Evolutionary conservation across 768 basidiomycete genomes (phyloP), one percentile per base, ranked within the genome.

Genomic region (Rhodosporidiobolus sp.): DNA sequence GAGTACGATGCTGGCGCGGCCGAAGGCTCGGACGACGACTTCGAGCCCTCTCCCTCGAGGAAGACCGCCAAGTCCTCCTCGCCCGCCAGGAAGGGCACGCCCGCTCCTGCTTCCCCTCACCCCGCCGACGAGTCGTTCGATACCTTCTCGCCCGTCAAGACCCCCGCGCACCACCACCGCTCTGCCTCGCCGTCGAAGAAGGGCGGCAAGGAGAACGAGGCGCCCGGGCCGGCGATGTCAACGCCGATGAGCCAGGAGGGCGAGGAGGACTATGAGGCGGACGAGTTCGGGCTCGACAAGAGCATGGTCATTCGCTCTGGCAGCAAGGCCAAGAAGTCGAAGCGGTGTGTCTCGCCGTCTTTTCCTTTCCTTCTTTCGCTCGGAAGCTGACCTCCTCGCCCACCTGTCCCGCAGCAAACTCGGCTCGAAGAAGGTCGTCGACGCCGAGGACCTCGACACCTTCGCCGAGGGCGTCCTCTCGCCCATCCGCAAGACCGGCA

Each of bases 241-340:
- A n/a, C 11, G 46, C 30, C 48, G 46, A 20, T 6, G 2, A 20
- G 3, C 11, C 17, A 34, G 57, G 49, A 22, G n/a, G 56, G 55
- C 32, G 55, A 48, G 28, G 55, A 52, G 35, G 63, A 65, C 57
- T 50, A 54, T 46, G 30, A 45, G 57, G 69, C 30, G 20, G 74
- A 71, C 43, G 69, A 64, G 46, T 52, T 65, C 12, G 74, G 58
- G 30, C n/a, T 66, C n/a, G 69, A 75, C 22, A 65, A 56, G 49
- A 67, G 66, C 38, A 60, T 70, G 45, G 62, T 75, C 26, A 75
- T 75, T 28, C 34, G 52, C 17, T 54, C 65, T 1, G 69, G 69
- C 16, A 60, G 46, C 30, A 70, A 65, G 61, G 30, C 30, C 7
- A 66, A 63, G 60, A 75, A 75, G 73, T 55, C 58, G 26, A 71